phyloP scores from a whole-genome alignment of 2,329 filamentous ascomycete species.

The Aspergillus cejpii region DNA sequence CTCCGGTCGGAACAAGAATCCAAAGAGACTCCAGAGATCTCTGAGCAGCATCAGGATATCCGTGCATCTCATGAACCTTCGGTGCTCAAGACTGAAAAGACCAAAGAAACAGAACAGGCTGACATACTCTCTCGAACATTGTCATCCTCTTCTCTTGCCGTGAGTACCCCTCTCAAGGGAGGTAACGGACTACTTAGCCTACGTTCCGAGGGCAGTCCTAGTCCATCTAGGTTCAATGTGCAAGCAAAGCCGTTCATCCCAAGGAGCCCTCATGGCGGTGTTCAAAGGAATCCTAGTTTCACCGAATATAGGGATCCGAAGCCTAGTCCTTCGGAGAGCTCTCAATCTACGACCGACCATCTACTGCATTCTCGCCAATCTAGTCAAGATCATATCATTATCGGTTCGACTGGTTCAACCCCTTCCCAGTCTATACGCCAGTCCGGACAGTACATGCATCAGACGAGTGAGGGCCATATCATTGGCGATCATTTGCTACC shows the following conservation, averaged over 20 bases:
- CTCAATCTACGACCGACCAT: background rate
- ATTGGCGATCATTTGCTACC: conserved; percentile 24
- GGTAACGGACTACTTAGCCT: background rate
- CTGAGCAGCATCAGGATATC: background rate
- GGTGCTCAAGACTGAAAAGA: background rate
- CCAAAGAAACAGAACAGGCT: background rate
- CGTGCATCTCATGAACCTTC: background rate
- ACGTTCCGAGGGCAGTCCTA: background rate
- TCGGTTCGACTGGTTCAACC: background rate
- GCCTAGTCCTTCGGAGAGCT: background rate
- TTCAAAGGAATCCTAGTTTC: conserved; percentile 1
- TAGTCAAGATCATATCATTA: background rate
- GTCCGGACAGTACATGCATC: background rate
- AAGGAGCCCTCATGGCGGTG: too few species aligned
- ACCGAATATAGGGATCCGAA: conserved; percentile 6
- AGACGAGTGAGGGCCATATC: conserved; percentile 1
- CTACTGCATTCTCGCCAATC: background rate
- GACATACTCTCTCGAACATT: background rate
- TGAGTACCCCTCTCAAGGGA: background rate
- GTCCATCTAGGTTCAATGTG: background rate
- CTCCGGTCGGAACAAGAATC: background rate
- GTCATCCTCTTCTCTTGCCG: background rate
- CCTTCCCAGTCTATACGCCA: background rate
- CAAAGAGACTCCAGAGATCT: background rate
- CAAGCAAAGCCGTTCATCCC: background rate